Percentiles rank a stretch among this genome's conserved stretches.
Conservation (phyloP, 164 flowering plant genomes). For the Echeveria elegans region DNA sequence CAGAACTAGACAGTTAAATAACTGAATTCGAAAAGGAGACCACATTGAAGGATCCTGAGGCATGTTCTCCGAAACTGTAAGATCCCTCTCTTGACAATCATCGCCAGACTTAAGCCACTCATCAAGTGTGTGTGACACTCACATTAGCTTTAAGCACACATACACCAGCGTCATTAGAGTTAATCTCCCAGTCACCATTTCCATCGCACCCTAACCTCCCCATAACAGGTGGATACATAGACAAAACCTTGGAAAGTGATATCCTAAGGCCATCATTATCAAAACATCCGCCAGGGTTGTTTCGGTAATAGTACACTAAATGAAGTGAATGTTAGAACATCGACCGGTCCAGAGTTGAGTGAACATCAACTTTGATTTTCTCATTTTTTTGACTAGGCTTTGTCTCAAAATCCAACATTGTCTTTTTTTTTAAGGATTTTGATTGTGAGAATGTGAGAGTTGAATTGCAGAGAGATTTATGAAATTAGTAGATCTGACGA, state of each 20-base stretch:
- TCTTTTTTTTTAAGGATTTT: not conserved
- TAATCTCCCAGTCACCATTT: slow-evolving; percentile 42
- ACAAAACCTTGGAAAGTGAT: slow-evolving; percentile 37
- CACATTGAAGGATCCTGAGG: slow-evolving; percentile 55
- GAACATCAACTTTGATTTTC: slow-evolving; percentile 23
- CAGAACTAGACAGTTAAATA: slow-evolving; percentile 10
- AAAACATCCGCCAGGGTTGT: slow-evolving; percentile 14
- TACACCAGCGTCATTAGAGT: slow-evolving; percentile 70
- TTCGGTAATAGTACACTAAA: slow-evolving; percentile 45
- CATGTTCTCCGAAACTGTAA: slow-evolving; percentile 56
- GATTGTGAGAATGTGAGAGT: not conserved
- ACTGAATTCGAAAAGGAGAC: slow-evolving; percentile 79
- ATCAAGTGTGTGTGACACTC: slow-evolving; percentile 28
- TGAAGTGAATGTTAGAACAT: slow-evolving; percentile 54
- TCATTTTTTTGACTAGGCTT: slow-evolving; percentile 4
- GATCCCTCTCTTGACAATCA: slow-evolving; percentile 42
- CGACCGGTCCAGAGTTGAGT: slow-evolving; percentile 45
- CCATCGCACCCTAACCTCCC: slow-evolving; percentile 40
- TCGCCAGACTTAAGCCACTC: slow-evolving; percentile 63
- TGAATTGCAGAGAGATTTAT: not conserved
- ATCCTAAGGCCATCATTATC: slow-evolving; percentile 28
- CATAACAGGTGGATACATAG: slow-evolving; percentile 45
- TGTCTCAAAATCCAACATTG: slow-evolving; percentile 3
- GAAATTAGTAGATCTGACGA: not conserved
- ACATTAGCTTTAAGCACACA: slow-evolving; percentile 47